Base-by-base conservation (phyloP, 345 rosid genomes). In the Zanthoxylum bungeanum region DNA sequence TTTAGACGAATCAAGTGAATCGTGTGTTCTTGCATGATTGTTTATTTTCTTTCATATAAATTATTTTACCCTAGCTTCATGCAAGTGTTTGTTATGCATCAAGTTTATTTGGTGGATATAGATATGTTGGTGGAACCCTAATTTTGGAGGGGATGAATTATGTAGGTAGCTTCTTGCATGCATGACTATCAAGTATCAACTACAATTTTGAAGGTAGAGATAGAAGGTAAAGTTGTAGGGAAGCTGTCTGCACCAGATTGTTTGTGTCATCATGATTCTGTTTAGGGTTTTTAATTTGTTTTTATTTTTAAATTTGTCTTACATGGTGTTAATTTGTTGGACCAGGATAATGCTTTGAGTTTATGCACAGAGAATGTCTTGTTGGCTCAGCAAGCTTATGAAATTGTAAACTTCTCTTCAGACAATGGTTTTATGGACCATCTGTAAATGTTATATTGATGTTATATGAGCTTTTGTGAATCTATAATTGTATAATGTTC, bases 361-460 rank as follows among this genome's bases (percentile, higher is more conserved):
- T 85, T 95, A 81, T 91, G 97, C 77, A 95, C 97, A 0, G 98
- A 95, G 86, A 95, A 92, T 77, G 94, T 95, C 74, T 79, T 92
- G 75, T 84, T 95, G 79, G 94, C 97, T 34, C 84, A 90, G 17
- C 99, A 95, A 73, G 94, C 98, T 7, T 87, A 89, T 85, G 98
- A 95, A 72, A 86, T 95, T 72, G 98, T 95, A 80, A 91, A 97
- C 68, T 77, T 52, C 44, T 33, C 51, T 66, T 17, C 17, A 66
- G 17, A 44, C 52, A 24, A 5, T 49, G 5, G 64, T 60, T 59
- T 40, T 39, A 64, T 28, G 42, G 5, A 16, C 1, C 46, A 66
- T 66, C 3, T 25, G 16, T n/a, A n/a, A 12, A 44, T 0, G 2
- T 44, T 19, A 44, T 44, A 49, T 49, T 7, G 4, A n/a, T 4